phyloP scores from a whole-genome alignment of 2,329 filamentous ascomycete species.

The Claviceps fusiformis region DNA sequence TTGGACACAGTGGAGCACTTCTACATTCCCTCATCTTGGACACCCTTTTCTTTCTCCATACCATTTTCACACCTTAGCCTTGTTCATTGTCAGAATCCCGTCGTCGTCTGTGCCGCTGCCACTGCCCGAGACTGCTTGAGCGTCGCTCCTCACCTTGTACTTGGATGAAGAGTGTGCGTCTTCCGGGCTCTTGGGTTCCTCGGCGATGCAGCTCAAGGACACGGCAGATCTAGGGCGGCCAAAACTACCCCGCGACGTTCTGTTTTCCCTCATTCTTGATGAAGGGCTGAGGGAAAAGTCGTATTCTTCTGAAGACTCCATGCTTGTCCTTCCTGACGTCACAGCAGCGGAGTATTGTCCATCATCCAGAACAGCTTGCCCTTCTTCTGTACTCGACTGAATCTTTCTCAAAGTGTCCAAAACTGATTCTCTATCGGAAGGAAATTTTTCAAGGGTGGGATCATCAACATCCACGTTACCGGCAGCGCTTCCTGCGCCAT shows the following conservation, averaged over 20 bases:
- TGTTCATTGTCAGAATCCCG: constrained; percentile 24
- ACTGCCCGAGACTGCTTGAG: neutral
- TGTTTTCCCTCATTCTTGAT: constrained; percentile 19
- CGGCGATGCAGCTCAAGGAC: constrained; percentile 33
- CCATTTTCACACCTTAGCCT: constrained; percentile 1
- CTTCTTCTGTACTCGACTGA: constrained; percentile 28
- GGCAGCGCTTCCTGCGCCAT: constrained; percentile 8
- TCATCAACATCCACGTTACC: constrained; percentile 27
- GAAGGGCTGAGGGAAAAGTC: constrained; percentile 21
- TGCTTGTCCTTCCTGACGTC: constrained; percentile 19
- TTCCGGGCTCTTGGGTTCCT: constrained; percentile 23
- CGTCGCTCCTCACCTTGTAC: neutral
- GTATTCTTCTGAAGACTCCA: constrained; percentile 25
- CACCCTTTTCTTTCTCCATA: too few species aligned
- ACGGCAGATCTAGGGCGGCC: constrained; percentile 23
- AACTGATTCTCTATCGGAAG: constrained; percentile 30
- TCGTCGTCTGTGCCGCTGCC: constrained; percentile 21
- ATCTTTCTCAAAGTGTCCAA: constrained; percentile 32
- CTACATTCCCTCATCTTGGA: neutral
- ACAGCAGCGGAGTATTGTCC: constrained; percentile 22
- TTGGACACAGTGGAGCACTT: neutral
- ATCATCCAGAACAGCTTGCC: constrained; percentile 23
- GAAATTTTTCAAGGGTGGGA: constrained; percentile 34
- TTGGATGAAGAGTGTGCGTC: neutral
- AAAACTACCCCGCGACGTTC: constrained; percentile 19